Base-by-base conservation (phyloP, 73 alveolate species). In the Halteria grandinella region DNA sequence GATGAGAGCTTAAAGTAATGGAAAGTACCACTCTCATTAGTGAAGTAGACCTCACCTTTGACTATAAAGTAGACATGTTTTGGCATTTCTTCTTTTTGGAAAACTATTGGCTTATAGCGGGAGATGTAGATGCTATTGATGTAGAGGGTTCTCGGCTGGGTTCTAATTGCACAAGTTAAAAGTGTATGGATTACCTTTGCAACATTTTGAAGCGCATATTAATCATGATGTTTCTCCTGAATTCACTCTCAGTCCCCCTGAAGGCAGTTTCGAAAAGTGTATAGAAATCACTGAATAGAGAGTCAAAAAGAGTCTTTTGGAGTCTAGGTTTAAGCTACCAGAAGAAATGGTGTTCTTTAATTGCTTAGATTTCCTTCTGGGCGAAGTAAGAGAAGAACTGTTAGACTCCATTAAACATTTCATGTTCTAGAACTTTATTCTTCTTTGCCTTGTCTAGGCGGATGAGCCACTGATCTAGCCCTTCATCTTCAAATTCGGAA, bases 281-380 rank as follows among this genome's bases (percentile, higher is more conserved):
- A 31, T 55, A 55, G 39, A 44, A 28, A 8, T 27, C 69, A 5
- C 24, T 10, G 44, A 55, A 82, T 25, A 57, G 20, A 0, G 40
- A 0, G 20, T 82, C 91, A 10, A 18, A 39, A 2, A 82, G 33
- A 57, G 24, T 28, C 3, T 52, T 69, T 23, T 69, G 15, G 8
- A 69, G n/a, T 69, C 85, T 51, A 12, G 90, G 90, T 31, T 66
- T 66, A 5, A 80, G 85, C 64, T 69, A 43, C 3, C 2, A 3
- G 32, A 27, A 80, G 52, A 80, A 55, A 10, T 18, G 37, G 18
- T 62, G 25, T 0, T 69, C 29, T 31, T 28, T 23, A 8, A 80
- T 17, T 1, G 49, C 43, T 21, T 60, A 40, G 4, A 60, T 4
- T 3, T 55, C 55, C 29, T 60, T 60, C 8, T 5, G 10, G 2